phyloP scores from a whole-genome alignment of 2,329 filamentous ascomycete species.

The Fusarium austroafricanum region DNA sequence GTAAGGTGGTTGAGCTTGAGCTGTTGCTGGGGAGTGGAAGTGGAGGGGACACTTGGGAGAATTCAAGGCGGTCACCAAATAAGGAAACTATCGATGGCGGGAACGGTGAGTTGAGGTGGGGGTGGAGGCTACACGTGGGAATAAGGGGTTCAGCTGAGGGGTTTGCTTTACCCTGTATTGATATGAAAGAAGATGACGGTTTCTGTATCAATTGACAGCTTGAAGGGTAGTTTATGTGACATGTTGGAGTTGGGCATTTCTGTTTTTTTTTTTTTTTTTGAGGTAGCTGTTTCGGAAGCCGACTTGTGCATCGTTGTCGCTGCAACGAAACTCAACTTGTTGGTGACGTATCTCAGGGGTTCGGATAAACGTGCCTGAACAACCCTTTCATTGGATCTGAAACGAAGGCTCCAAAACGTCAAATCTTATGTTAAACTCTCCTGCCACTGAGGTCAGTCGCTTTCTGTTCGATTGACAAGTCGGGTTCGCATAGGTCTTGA shows the following conservation, averaged over 20 bases:
- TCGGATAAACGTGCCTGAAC: no score
- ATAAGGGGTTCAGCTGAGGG: slow-evolving; percentile 29
- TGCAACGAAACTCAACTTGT: no score
- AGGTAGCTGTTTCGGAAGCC: background rate
- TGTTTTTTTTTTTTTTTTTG: background rate
- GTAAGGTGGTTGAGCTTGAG: slow-evolving; percentile 30
- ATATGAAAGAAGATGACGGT: background rate
- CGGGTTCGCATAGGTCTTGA: no score
- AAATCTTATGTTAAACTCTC: no score
- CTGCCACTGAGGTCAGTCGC: no score
- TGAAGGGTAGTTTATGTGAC: background rate
- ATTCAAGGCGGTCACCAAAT: slow-evolving; percentile 40
- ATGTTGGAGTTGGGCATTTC: background rate
- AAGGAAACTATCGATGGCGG: slow-evolving; percentile 30
- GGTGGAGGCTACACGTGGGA: slow-evolving; percentile 31
- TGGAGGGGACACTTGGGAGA: slow-evolving; percentile 40
- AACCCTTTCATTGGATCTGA: no score
- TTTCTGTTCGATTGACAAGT: background rate
- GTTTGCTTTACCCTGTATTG: slow-evolving; percentile 30
- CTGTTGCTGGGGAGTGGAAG: slow-evolving; percentile 13
- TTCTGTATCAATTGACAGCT: no score
- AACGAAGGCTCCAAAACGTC: fast-evolving
- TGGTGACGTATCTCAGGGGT: background rate
- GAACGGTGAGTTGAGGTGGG: slow-evolving; percentile 15
- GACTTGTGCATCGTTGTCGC: background rate